Evolutionary conservation across 768 basidiomycete genomes (phyloP), one percentile per base, ranked within the genome.

Genomic region (Suillus brevipes): DNA sequence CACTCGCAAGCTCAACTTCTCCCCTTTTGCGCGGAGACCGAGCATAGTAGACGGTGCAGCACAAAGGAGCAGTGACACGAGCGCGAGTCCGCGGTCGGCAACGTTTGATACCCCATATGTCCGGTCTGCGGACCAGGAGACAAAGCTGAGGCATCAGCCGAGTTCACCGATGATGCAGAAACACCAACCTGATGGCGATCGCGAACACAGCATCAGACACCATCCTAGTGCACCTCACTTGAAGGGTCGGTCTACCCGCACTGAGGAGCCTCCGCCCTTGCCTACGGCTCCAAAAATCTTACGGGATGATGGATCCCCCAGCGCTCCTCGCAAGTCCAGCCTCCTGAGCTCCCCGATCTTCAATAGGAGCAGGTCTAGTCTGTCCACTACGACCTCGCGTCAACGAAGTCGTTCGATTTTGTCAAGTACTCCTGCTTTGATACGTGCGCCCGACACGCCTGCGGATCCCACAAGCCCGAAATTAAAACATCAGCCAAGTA

Each of bases 1-100:
- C 50, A 75, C 74, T 4, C 75, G 72, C n/a, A 76, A 75, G 61
- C 45, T 77, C 18, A 77, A 74, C 13, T 75, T 76, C 50, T 71
- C 69, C n/a, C 69, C 68, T 28, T 75, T 75, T 37, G 49, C 63
- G 53, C 75, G 75, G 25, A 67, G 67, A 61, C 69, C 68, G 2
- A 77, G 74, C 12, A 18, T 70, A 25, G 50, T 65, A 23, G 75
- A 74, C n/a, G 61, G 72, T 59, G 59, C 31, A 6, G 36, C 45
- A 45, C 40, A 61, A 31, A 50, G 34, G 28, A 8, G 23, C 28
- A 34, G 42, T 53, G 42, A 55, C 6, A 9, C 16, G 64, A 74
- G 43, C 67, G 64, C 69, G 23, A 69, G 61, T 3, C 69, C 75
- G 13, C 65, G 23, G 8, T 70, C 67, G 25, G 40, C 68, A 31